phyloP scores from a whole-genome alignment of 2,329 filamentous ascomycete species.

The Cytospora chrysosperma region DNA sequence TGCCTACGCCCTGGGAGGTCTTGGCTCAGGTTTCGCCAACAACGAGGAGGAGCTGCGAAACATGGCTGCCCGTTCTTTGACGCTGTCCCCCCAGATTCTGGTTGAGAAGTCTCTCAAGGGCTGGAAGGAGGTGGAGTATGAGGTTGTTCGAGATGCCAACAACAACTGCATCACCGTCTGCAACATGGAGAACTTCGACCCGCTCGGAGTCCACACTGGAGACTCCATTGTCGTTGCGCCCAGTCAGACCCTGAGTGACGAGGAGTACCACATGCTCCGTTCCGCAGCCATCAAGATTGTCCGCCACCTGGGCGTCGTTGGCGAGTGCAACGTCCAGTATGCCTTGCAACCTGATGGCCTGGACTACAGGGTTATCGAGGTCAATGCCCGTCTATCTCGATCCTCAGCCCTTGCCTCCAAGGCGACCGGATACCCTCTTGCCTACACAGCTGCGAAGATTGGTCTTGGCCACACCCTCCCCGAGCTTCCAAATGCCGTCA shows the following conservation, averaged over 20 bases:
- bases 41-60: slow-evolving; percentile 92
- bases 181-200: slow-evolving; percentile 99
- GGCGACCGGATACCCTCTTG: slow-evolving; percentile 93
- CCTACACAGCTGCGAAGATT: slow-evolving; percentile 97
- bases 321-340: slow-evolving; percentile 99
- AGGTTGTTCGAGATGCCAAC: slow-evolving; percentile 90
- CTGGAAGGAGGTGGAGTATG: slow-evolving; percentile 99
- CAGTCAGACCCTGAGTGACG: slow-evolving; percentile 92
- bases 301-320: slow-evolving; percentile 92
- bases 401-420: slow-evolving; percentile 96
- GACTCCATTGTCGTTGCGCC: slow-evolving; percentile 98
- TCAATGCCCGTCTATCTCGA: slow-evolving; percentile 93
- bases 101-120: slow-evolving; percentile 99
- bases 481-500: slow-evolving; percentile 95
- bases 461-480: slow-evolving; percentile 93
- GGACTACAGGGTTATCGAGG: slow-evolving; percentile 99
- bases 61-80: slow-evolving; percentile 87
- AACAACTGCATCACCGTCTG: slow-evolving; percentile 99
- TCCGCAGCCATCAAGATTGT: slow-evolving; percentile 97
- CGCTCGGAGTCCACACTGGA: slow-evolving; percentile 94
- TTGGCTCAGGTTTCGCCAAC: slow-evolving; percentile 94
- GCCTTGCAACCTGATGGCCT: slow-evolving; percentile 91
- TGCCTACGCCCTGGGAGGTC: slow-evolving; percentile 91
- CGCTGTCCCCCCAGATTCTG: slow-evolving; percentile 91
- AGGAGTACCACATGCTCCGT: slow-evolving; percentile 98